Base-by-base conservation (phyloP, 78 protist genomes). In the Monocercomonoides exilis region DNA sequence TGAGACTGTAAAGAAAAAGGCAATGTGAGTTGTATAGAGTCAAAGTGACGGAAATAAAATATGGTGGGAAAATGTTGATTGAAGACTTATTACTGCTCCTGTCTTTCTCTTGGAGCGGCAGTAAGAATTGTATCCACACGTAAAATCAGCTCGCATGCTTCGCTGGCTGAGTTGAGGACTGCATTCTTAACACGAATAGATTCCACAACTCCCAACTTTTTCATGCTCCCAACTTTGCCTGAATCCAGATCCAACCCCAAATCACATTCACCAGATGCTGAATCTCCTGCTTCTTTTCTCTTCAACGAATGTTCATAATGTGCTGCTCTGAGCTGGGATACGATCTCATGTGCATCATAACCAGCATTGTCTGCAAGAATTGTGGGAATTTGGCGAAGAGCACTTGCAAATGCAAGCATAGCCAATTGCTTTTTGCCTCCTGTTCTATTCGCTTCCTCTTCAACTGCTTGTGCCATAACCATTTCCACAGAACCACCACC, bases 81-180 rank as follows among this genome's bases (percentile, higher is more conserved):
- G n/a, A n/a, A n/a, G n/a, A n/a, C n/a, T n/a, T n/a, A 54, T 54
- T 54, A 54, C 21, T 4, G 41, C 21, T 6, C n/a, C 63, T 46
- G 54, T 38, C 94, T 77, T 84, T 88, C 89, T 80, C 99, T 81
- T n/a, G 99, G 99, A 0, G 98, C 98, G 44, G 95, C 85, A 35
- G 93, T 80, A 45, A 98, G 44, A 46, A 98, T 91, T 77, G 94
- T 92, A 84, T 98, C 99, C 11, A 97, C 99, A 43, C 99, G 93
- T 79, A 98, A 92, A 43, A 98, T 95, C 98, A 98, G 96, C 86
- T 97, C 99, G 32, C 99, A 98, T n/a, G 99, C 99, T 91, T 98
- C 99, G 32, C 94, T 77, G 3, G 99, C 98, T 32, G 96, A 91
- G 35, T 92, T 64, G 5, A 98, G 82, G 34, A 94, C 94, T 87